These are phyloP conservation scores for Nicotiana otophora DNA, from an alignment of 257 asterid species.

Conservation along the genomic window DNA sequence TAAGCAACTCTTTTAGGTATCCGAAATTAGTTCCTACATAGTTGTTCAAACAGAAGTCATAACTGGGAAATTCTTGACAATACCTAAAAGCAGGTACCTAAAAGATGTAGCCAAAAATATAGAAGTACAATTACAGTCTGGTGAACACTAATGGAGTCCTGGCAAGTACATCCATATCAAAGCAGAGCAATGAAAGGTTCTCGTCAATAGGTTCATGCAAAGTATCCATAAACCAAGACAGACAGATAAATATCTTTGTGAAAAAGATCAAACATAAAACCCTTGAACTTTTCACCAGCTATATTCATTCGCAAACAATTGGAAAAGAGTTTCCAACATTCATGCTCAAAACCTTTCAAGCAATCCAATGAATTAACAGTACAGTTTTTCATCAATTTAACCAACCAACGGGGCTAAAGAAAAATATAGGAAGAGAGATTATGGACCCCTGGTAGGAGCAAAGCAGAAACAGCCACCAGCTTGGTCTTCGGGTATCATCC, in stretches of 20 bases:
- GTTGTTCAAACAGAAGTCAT: too few relatives aligned
- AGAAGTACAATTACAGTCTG: background rate
- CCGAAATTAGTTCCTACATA: too few relatives aligned
- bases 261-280: background rate
- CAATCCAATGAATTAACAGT: conserved; percentile 2
- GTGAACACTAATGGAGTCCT: background rate
- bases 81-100: too few relatives aligned
- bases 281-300: background rate
- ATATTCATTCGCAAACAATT: conserved; percentile 12
- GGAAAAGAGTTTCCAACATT: conserved; percentile 7
- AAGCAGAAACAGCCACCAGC: conserved; percentile 71
- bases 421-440: conserved; percentile 3
- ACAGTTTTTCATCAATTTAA: background rate
- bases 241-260: background rate
- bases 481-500: conserved; percentile 86
- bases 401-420: background rate
- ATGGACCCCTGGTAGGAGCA: conserved; percentile 73
- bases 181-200: background rate
- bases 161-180: background rate
- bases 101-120: too few relatives aligned
- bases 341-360: background rate
- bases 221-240: background rate
- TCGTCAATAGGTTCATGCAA: background rate
- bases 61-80: too few relatives aligned
- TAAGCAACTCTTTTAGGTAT: too few relatives aligned